Evolutionary conservation across 164 flowering plant species (phyloP).

Genomic region (Vitis cinerea): DNA sequence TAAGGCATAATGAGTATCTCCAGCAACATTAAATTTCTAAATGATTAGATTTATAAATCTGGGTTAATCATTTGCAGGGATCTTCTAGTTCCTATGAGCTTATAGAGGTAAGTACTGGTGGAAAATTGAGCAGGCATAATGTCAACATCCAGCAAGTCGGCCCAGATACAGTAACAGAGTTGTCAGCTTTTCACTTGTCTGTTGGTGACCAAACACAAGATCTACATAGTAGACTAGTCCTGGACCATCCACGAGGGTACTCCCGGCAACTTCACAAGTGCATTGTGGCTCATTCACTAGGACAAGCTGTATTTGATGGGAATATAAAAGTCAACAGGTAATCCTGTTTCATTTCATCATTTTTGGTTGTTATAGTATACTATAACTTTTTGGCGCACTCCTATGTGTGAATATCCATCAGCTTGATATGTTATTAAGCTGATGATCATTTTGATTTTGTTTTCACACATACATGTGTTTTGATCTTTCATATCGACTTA

Average conservation of each 20-base stretch:
- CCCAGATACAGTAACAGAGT: conserved; percentile 73
- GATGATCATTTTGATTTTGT: too few species aligned
- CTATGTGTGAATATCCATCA: too few species aligned
- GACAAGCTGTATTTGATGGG: conserved; percentile 92
- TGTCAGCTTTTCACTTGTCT: conserved; percentile 71
- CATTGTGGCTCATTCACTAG: conserved; percentile 76
- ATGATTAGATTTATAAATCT: too few species aligned
- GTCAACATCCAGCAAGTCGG: conserved; percentile 82
- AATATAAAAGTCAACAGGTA: conserved; percentile 89
- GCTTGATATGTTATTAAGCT: too few species aligned
- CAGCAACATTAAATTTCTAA: too few species aligned
- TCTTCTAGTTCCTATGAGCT: conserved; percentile 66
- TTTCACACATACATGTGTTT: too few species aligned
- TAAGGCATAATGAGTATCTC: too few species aligned
- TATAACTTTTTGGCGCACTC: too few species aligned
- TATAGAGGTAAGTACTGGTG: conserved; percentile 81
- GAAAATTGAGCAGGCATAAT: conserved; percentile 85
- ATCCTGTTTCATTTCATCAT: not conserved
- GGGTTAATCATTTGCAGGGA: conserved; percentile 41
- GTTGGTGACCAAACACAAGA: conserved; percentile 73
- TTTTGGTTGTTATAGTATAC: not conserved
- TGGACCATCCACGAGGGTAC: conserved; percentile 84
- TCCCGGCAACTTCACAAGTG: conserved; percentile 87
- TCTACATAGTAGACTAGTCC: conserved; percentile 72
- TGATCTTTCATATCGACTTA: too few species aligned